A percentile compares a stretch with the other conserved stretches of the same genome.
phyloP scores from a whole-genome alignment of 768 basidiomycete species.

The Mycena polygramma region DNA sequence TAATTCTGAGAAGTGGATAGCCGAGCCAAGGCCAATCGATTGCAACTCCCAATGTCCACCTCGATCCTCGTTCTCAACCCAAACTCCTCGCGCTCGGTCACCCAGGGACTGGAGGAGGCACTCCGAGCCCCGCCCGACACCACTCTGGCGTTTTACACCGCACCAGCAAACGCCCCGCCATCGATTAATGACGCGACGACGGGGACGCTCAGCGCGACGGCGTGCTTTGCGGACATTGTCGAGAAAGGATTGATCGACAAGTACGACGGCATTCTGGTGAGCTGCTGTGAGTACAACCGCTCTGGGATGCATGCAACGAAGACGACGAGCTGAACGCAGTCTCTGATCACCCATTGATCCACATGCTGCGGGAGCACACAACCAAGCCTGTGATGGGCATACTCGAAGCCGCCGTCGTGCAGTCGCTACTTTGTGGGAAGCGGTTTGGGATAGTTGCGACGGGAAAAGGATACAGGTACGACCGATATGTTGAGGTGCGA shows the following conservation, averaged over 20 bases:
- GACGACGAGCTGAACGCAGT: conserved; percentile 38
- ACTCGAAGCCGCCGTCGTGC: conserved; percentile 51
- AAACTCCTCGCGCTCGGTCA: conserved; percentile 52
- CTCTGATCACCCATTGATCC: conserved; percentile 53
- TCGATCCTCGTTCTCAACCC: conserved; percentile 53
- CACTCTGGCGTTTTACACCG: conserved; percentile 50
- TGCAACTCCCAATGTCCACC: conserved; percentile 9
- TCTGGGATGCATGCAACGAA: neutral
- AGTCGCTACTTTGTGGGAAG: conserved; percentile 49
- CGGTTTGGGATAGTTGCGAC: conserved; percentile 56
- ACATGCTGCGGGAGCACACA: conserved; percentile 49
- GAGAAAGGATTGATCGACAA: conserved; percentile 42
- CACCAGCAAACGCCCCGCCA: conserved; percentile 46
- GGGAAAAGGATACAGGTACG: conserved; percentile 50
- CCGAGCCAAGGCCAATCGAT: neutral
- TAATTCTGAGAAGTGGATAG: neutral
- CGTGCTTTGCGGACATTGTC: conserved; percentile 48
- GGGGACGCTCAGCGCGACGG: conserved; percentile 46
- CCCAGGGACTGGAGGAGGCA: conserved; percentile 44
- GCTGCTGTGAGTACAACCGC: conserved; percentile 49
- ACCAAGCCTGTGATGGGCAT: conserved; percentile 52
- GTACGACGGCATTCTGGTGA: conserved; percentile 53
- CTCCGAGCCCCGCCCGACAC: conserved; percentile 47
- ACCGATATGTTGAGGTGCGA: conserved; percentile 49
- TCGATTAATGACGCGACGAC: conserved; percentile 51